Base-by-base conservation (phyloP, 2,329 filamentous ascomycete genomes). In the Phyllosticta citriasiana region DNA sequence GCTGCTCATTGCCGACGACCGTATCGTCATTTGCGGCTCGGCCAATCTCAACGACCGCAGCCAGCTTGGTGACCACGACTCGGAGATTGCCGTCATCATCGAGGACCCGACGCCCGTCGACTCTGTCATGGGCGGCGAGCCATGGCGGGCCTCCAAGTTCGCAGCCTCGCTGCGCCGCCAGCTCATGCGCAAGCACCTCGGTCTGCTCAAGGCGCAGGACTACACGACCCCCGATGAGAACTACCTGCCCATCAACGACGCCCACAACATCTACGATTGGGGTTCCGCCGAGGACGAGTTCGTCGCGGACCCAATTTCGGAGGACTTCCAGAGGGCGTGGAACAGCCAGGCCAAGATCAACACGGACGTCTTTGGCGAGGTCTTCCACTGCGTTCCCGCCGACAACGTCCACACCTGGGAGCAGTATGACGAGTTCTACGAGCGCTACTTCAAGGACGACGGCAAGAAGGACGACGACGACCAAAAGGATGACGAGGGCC, bases 141-240 rank as follows among this genome's bases (percentile, higher is more conserved):
- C 84, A 0, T 96, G 82, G 77, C 81, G 79, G 33, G 93, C 89
- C 7, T 86, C 86, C 8, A 82, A 83, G 61, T 92, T 93, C 69
- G 91, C 91, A 1, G 79, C 89, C 4, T 89, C 87, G 1, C 85
- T 97, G 10, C 88, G 93, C 24, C 84, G 92, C 40, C 85, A 91
- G 71, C 84, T 97, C 64, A 96, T 90, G 84, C 85, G 92, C 66
- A 95, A 97, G 77, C 93, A 97, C 71, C 82, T 97, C 1, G 93
- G 93, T 53, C 81, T 96, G 8, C 79, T 96, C 9, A 86, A 82
- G 3, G 82, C 88, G 0, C 91, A 97, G 71, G 79, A 86, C 19
- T 79, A 87, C 63, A 83, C 91, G 61, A 76, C 72, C 6, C 81
- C 81, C 12, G 76, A 84, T 57, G 74, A 77, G 26, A 85, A 85